phyloP scores from a whole-genome alignment of 2,329 filamentous ascomycete species.

The Lasiodiplodia gonubiensis region DNA sequence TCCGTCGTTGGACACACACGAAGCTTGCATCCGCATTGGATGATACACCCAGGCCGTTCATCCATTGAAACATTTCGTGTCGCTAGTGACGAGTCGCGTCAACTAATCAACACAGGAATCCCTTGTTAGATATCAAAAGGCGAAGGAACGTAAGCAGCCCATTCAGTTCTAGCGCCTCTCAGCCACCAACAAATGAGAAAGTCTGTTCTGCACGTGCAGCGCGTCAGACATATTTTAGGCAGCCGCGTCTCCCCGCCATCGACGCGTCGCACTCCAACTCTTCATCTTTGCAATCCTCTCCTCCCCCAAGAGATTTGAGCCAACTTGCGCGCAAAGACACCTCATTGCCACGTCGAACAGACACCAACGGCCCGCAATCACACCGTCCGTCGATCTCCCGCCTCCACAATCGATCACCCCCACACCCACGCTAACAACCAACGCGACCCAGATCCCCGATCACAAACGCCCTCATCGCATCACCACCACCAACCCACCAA shows the following conservation, averaged over 20 bases:
- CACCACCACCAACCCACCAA: background rate
- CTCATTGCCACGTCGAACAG: too few species aligned
- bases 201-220: slow-evolving; percentile 2
- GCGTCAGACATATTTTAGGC: background rate
- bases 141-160: background rate
- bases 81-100: too few species aligned
- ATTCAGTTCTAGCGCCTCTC: background rate
- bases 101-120: too few species aligned
- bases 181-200: background rate
- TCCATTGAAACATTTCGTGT: too few species aligned
- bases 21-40: too few species aligned
- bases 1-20: too few species aligned
- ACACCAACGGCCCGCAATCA: background rate
- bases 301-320: too few species aligned
- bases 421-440: background rate
- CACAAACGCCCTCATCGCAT: background rate
- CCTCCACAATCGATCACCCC: background rate
- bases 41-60: too few species aligned
- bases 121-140: background rate
- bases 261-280: background rate
- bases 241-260: background rate
- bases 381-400: background rate
- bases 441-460: background rate
- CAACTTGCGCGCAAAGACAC: too few species aligned
- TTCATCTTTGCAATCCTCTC: background rate